A percentile compares a stretch with the other conserved stretches of the same genome.
Conservation (phyloP, 2,329 filamentous ascomycete species). For the Monosporascus sp. region DNA sequence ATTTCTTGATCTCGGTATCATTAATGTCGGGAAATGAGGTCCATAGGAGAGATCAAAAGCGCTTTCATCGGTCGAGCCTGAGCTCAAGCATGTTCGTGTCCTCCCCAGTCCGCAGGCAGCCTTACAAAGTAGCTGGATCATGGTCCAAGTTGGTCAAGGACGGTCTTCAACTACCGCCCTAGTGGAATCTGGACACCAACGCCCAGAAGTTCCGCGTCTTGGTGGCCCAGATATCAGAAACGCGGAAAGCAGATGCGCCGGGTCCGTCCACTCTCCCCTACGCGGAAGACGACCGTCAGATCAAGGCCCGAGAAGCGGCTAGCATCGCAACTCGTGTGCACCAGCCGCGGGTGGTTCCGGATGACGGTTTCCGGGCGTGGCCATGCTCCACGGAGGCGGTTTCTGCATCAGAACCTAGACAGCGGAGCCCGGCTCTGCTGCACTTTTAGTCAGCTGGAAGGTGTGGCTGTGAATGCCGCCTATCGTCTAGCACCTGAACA, state of each 20-base stretch:
- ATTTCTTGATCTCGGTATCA: too few species aligned
- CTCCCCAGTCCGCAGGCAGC: background rate
- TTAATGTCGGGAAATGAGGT: background rate
- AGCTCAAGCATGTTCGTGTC: slow-evolving; percentile 1
- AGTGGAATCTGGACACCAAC: background rate
- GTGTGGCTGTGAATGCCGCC: slow-evolving; percentile 3
- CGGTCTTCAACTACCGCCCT: background rate
- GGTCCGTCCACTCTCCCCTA: background rate
- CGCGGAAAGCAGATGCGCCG: background rate
- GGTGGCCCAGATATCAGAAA: background rate
- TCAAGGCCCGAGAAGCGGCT: background rate
- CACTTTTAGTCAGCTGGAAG: slow-evolving; percentile 1
- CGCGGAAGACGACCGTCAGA: background rate
- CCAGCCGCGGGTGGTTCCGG: background rate
- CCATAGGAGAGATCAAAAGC: slow-evolving; percentile 2
- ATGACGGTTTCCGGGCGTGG: slow-evolving; percentile 1
- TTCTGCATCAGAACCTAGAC: slow-evolving; percentile 1
- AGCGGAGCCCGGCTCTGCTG: background rate
- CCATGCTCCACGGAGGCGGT: slow-evolving; percentile 4
- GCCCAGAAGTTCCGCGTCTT: background rate
- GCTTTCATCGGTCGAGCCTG: slow-evolving; percentile 1
- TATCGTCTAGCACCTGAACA: slow-evolving; percentile 5
- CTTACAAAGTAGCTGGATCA: background rate
- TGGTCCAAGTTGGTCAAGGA: background rate
- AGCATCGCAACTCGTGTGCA: background rate